Percentiles rank a stretch among this genome's conserved stretches.
phyloP scores from a whole-genome alignment of 2,329 filamentous ascomycete genomes.

The Fusarium phyllophilum region DNA sequence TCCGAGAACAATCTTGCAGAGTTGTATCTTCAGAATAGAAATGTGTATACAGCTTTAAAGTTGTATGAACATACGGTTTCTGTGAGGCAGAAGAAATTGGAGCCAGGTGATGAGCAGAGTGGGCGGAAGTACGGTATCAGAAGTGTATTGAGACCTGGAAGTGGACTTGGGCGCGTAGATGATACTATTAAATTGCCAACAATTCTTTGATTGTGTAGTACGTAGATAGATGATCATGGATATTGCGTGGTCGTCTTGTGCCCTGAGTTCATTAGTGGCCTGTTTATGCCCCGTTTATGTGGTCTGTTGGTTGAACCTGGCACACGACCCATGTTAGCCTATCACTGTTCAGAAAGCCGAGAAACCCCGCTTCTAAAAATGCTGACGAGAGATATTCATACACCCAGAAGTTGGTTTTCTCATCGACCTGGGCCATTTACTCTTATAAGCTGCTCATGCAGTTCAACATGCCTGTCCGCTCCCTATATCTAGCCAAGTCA shows the following conservation, averaged over 20 bases:
- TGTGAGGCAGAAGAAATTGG: neutral
- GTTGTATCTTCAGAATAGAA: fast-evolving
- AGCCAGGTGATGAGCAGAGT: neutral
- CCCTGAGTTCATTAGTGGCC: fast-evolving
- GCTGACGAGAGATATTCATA: fast-evolving
- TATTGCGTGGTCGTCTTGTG: fast-evolving
- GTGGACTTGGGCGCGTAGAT: neutral
- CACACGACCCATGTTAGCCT: neutral
- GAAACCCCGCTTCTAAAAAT: neutral
- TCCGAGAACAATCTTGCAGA: neutral
- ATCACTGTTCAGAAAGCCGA: neutral
- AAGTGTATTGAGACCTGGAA: neutral
- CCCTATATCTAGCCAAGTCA: neutral
- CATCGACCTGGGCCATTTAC: no score
- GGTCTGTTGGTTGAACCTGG: neutral
- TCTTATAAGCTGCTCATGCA: fast-evolving
- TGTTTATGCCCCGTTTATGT: neutral
- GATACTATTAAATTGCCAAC: fast-evolving
- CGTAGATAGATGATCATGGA: fast-evolving
- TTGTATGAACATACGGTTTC: neutral
- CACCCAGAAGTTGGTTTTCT: neutral
- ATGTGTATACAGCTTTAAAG: neutral
- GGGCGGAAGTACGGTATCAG: neutral
- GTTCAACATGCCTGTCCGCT: fast-evolving
- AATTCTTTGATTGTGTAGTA: fast-evolving